phyloP scores from a whole-genome alignment of 2,329 filamentous ascomycete species.

The Kalmusia sp. region DNA sequence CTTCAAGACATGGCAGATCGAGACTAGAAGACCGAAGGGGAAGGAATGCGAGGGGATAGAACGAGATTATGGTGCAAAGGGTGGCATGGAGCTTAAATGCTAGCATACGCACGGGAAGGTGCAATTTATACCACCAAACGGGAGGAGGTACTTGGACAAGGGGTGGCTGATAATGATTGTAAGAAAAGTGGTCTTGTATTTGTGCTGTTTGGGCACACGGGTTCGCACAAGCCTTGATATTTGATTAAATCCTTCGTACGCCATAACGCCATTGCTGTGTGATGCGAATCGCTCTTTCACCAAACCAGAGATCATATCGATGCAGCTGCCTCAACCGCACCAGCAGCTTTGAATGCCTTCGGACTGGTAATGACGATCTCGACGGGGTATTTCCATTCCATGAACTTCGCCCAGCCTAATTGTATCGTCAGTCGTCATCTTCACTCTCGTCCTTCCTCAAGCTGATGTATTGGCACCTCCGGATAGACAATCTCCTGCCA shows the following conservation, averaged over 20 bases:
- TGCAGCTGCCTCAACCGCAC: slow-evolving; percentile 56
- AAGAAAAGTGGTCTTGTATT: background rate
- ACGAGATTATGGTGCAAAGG: slow-evolving; percentile 16
- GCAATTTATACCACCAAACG: background rate
- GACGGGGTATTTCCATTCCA: slow-evolving; percentile 92
- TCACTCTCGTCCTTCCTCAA: background rate
- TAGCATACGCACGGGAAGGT: slow-evolving; percentile 12
- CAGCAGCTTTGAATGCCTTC: slow-evolving; percentile 54
- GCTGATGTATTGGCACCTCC: too few species aligned
- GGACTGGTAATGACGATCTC: slow-evolving; percentile 67
- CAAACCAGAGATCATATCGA: slow-evolving; percentile 34
- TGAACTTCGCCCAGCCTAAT: slow-evolving; percentile 89
- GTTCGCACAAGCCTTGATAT: background rate
- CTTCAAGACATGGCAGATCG: slow-evolving; percentile 65
- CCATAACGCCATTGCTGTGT: slow-evolving; percentile 17
- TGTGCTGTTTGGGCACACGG: background rate
- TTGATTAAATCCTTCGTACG: background rate
- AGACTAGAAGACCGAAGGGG: slow-evolving; percentile 59
- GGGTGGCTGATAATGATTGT: background rate
- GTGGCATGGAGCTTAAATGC: slow-evolving; percentile 15
- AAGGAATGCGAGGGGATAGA: slow-evolving; percentile 63
- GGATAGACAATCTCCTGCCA: too few species aligned
- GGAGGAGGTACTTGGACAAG: background rate
- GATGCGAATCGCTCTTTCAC: background rate
- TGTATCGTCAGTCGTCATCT: slow-evolving; percentile 21